Evolutionary conservation across 495 filamentous ascomycete species (phyloP), one percentile per base, ranked within the genome.

Genomic region (Lepraria neglecta): DNA sequence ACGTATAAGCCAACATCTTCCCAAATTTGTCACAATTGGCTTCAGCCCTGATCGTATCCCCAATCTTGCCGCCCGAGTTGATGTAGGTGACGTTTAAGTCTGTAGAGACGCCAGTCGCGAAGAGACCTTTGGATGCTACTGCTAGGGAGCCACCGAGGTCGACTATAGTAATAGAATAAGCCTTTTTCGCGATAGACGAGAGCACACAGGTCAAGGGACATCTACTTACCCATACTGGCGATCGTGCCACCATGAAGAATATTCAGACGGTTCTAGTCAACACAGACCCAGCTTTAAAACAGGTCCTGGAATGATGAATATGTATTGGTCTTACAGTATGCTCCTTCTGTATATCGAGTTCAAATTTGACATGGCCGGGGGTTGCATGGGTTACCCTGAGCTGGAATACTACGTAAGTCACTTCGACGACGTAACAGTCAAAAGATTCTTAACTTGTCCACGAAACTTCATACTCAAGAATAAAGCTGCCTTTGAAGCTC

Each of bases 31-130:
- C 92, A 70, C 92, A 97, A 1, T 73, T 81, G 21, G 87, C 84
- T 67, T 87, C 82, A 15, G 83, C 94, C 52, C 78, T 73, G 56
- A 97, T 78, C 9, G 75, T 84, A 69, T 97, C 87, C 1, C 92
- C 92, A 0, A 91, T 75, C 67, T 84, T 87, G 19, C 92, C 94
- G 11, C 94, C 94, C 27, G 87, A 85, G 60, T 75, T 87, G 24
- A 97, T 72, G 70, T 96, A 98, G 1, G 92, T 95, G n/a, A 98
- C 88, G 66, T 88, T 97, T 11, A 98, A 69, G 70, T 98, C 94
- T 0, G 94, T 97, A 0, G 90, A 91, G 6, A 98, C 92, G 9
- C 94, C 94, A 0, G 94, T 98, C 27, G 89, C 82, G 68, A 84
- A 95, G 1, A 95, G 76, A 0, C 94, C 94, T 64, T 83, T 84